Evolutionary conservation across 78 protist species (phyloP).

Genomic region (Pigoraptor vietnamica): DNA sequence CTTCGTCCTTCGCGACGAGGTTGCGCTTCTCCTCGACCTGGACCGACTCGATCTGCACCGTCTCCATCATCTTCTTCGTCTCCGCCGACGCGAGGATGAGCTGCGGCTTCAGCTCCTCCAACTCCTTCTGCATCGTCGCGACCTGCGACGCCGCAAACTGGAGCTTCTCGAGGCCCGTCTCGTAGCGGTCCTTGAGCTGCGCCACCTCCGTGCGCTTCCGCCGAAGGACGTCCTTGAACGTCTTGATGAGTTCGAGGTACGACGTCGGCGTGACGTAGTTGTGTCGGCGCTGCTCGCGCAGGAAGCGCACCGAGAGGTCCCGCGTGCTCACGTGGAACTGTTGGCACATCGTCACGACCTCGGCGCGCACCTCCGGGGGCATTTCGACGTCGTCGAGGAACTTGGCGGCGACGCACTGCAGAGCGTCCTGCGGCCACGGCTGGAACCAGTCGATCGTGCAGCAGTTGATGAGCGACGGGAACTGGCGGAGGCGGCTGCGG

Average conservation of each 20-base stretch:
- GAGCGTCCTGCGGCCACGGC: conserved; percentile 76
- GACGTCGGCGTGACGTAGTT: conserved; percentile 78
- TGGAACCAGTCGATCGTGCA: conserved; percentile 79
- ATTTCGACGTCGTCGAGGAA: conserved; percentile 17
- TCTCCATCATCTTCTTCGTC: conserved; percentile 21
- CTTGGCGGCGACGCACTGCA: not conserved
- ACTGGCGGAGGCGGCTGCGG: conserved; percentile 63
- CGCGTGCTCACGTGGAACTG: conserved; percentile 7
- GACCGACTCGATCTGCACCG: conserved; percentile 36
- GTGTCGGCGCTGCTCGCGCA: conserved; percentile 42
- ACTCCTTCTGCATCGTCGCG: conserved; percentile 50
- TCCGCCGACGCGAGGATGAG: conserved; percentile 41
- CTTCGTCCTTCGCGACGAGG: conserved; percentile 40
- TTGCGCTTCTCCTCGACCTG: conserved; percentile 31
- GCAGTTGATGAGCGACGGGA: conserved; percentile 86
- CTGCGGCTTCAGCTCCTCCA: conserved; percentile 59
- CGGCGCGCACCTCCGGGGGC: conserved; percentile 61
- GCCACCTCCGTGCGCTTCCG: conserved; percentile 9
- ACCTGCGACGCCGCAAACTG: conserved; percentile 47
- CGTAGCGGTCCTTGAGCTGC: conserved; percentile 24
- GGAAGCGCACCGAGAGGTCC: conserved; percentile 8
- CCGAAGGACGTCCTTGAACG: conserved; percentile 35
- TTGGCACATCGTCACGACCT: conserved; percentile 27
- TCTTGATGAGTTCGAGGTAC: conserved; percentile 66
- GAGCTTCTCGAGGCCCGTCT: conserved; percentile 61